Evolutionary conservation across 208 protist genomes (phyloP).

Genomic region (Blechomonas ayalai): DNA sequence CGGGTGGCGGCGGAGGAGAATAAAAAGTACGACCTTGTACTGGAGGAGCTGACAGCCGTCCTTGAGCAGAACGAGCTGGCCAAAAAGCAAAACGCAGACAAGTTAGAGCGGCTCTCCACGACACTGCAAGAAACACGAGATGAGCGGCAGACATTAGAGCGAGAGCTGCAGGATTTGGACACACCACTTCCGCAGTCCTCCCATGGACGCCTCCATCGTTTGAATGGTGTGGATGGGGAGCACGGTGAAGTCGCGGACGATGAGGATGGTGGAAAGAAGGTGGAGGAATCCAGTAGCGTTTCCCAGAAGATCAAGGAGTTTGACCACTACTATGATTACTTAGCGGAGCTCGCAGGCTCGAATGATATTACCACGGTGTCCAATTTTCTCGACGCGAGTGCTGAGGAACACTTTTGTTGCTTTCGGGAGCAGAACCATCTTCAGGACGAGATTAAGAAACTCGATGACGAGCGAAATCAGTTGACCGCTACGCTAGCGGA

Average conservation of each 20-base stretch:
- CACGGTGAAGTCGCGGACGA: no score
- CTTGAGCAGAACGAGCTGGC: slow-evolving; percentile 37
- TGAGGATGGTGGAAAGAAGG: no score
- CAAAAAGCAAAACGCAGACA: slow-evolving; percentile 30
- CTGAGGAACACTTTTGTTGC: slow-evolving; percentile 41
- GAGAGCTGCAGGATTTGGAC: neutral
- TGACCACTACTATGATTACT: slow-evolving; percentile 30
- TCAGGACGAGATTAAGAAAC: slow-evolving; percentile 27
- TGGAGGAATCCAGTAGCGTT: slow-evolving; percentile 6
- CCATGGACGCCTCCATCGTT: no score
- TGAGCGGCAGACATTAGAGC: slow-evolving; percentile 17
- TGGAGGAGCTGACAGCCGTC: slow-evolving; percentile 66
- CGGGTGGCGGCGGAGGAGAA: slow-evolving; percentile 28
- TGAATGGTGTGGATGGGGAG: no score
- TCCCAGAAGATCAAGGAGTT: slow-evolving; percentile 18
- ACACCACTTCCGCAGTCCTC: no score
- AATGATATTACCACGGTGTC: slow-evolving; percentile 39
- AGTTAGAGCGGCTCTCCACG: slow-evolving; percentile 36
- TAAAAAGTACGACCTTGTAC: slow-evolving; percentile 49
- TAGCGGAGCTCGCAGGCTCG: slow-evolving; percentile 42
- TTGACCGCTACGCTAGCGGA: neutral
- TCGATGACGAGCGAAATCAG: slow-evolving; percentile 11
- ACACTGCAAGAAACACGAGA: slow-evolving; percentile 16
- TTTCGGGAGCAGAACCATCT: slow-evolving; percentile 44
- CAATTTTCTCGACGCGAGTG: slow-evolving; percentile 30